Base-by-base conservation (phyloP, 805 yeast species). In the Tetrapisispora fleetii region DNA sequence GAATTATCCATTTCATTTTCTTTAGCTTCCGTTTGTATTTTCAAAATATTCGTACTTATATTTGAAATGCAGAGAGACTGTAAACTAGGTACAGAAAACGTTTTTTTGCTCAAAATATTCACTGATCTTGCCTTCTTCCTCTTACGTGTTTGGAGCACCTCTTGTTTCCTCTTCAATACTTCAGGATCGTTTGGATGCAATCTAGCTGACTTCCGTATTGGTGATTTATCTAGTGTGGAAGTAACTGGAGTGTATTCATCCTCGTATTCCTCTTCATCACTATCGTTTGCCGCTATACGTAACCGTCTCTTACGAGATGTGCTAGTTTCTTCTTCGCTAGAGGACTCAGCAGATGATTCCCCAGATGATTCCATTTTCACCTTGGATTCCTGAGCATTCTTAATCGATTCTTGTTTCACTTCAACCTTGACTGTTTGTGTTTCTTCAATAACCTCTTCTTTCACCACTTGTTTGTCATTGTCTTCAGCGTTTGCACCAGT, bases 31-130 rank as follows among this genome's bases (percentile, higher is more conserved):
- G 51, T 52, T 37, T 61, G 59, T 51, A 59, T 52, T 37, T 52
- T 54, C 13, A 48, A 35, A 27, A 65, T 65, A 45, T 61, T 63
- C 41, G 58, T 45, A 85, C 88, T 52, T 79, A 83, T 56, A 76
- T 77, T 71, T 30, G 73, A 68, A 52, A 93, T 85, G 58, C 97
- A 87, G 21, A 84, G 59, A 55, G 89, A 96, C 65, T 89, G 97
- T 38, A 93, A 70, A 10, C 85, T 74, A 1, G 95, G 84, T 4
- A 85, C 63, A 47, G 68, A 72, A 35, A 76, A 79, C 21, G 78
- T 80, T 49, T 79, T 76, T 58, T 80, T 76, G 58, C 93, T 90
- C 45, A 93, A 70, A 40, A 93, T 72, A 3, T 96, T 95, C 48
- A 82, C 85, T 0, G 98, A 96, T 43, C 83, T 70, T 67, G 79